Base-by-base conservation (phyloP, 192 early-diverging fungal genomes). In the Allomyces arbusculus region DNA sequence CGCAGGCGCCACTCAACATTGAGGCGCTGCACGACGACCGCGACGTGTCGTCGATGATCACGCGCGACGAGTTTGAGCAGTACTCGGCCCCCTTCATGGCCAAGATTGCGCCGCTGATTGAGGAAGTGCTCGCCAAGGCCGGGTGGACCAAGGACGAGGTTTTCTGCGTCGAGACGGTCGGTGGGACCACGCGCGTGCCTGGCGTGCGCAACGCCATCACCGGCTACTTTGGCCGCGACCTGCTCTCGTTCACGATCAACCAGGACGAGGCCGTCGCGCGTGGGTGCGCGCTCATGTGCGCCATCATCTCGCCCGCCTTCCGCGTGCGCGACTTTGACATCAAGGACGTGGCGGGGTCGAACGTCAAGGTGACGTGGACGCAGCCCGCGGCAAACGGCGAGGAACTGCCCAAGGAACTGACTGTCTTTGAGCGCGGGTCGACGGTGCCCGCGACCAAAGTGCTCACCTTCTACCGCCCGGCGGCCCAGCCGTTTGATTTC, bases 241-340 rank as follows among this genome's bases (percentile, higher is more conserved):
- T 58, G 50, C 76, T 95, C 22, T 87, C 87, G 65, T 89, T 86
- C 68, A 95, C 92, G 70, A 82, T 98, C 69, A 98, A 98, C 83
- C 89, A 93, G 75, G 95, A 98, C 71, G 95, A 98, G 79, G 93
- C 93, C 58, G 85, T 94, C 72, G 87, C 95, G 28, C 90, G 95
- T 72, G 95, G 95, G 70, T 89, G 89, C 68, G 95, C 93, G 40
- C 80, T 98, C 58, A 89, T 92, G 79, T 98, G 95, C 78, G 95
- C 95, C 72, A 94, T 98, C 73, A 76, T 91, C 62, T 95, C 92
- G 24, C 95, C 95, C 1, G 87, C 89, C 44, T 95, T 98, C 89
- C 92, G 91, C 73, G 95, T 98, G 70, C 91, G 95, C 65, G 95
- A 98, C 61, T 95, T 98, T 73, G 71, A 82, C 55, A 85, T 98